Conservation (phyloP, 2,329 filamentous ascomycete genomes). For the Alternaria metachromatica region DNA sequence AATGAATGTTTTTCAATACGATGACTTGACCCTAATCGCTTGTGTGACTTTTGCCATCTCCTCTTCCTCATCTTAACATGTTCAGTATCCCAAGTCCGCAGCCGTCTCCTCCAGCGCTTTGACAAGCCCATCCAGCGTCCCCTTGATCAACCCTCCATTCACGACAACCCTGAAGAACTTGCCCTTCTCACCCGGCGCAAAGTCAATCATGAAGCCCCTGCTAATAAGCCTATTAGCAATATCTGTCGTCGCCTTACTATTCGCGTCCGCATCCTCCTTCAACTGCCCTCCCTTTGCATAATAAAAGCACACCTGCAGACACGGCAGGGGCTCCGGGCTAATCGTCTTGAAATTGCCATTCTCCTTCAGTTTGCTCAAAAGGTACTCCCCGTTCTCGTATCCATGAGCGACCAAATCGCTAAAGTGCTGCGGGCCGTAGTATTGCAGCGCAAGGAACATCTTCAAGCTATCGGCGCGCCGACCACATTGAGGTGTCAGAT, state of each 20-base stretch:
- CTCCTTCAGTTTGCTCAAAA: slow-evolving; percentile 66
- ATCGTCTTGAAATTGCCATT: slow-evolving; percentile 72
- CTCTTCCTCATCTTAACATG: too few species aligned
- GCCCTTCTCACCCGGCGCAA: slow-evolving; percentile 66
- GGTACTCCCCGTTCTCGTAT: slow-evolving; percentile 72
- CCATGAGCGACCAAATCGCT: slow-evolving; percentile 68
- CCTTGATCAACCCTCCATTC: slow-evolving; percentile 66
- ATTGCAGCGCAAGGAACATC: slow-evolving; percentile 85
- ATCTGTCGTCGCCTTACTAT: slow-evolving; percentile 62
- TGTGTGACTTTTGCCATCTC: background rate
- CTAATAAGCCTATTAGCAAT: slow-evolving; percentile 62
- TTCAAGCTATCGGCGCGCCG: slow-evolving; percentile 86
- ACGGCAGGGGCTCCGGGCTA: slow-evolving; percentile 74
- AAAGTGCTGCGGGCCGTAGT: slow-evolving; percentile 82
- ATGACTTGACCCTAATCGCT: too few species aligned
- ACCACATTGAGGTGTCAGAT: slow-evolving; percentile 92
- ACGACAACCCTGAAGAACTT: slow-evolving; percentile 74
- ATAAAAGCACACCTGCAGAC: slow-evolving; percentile 95
- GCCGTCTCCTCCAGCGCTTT: slow-evolving; percentile 62
- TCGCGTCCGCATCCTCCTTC: slow-evolving; percentile 53
- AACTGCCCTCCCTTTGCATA: slow-evolving; percentile 68
- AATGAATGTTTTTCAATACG: slow-evolving; percentile 7
- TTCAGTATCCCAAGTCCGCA: slow-evolving; percentile 37
- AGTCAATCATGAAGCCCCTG: slow-evolving; percentile 74
- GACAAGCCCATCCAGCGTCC: slow-evolving; percentile 42